Base-by-base conservation (phyloP, 768 basidiomycete genomes). In the Daedalea quercina region DNA sequence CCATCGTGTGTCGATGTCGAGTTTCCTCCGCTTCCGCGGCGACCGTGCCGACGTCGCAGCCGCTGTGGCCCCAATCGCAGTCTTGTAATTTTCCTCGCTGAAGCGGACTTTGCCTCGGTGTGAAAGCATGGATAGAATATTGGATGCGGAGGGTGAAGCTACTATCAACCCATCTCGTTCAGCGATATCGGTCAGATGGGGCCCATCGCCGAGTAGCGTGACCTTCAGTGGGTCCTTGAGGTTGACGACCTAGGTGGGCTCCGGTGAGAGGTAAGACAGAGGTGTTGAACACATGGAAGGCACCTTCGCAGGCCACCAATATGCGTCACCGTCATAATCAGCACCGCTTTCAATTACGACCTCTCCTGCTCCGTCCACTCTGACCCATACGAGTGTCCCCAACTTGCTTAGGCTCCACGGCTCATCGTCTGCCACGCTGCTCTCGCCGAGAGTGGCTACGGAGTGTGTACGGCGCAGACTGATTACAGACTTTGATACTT, bases 271-370 rank as follows among this genome's bases (percentile, higher is more conserved):
- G 34, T n/a, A 17, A 8, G 9, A 35, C 34, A 8, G 37, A 40
- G 45, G 28, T 58, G 53, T 37, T 2, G 6, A 54, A 54, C 50
- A 52, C 54, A 52, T 23, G 40, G 45, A 4, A 67, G 71, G 57
- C 60, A 87, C 87, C 72, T 76, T 75, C 25, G 74, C 84, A 20
- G 87, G 87, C 87, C 87, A 89, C 87, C 87, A 89, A 35, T 80
- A 52, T 11, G 60, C 56, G 34, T 55, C 53, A 15, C 68, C 67
- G 12, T 54, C 65, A 2, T 61, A 63, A 26, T 62, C 63, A 17
- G 51, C 46, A 1, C 44, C 52, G 11, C 37, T 43, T 15, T 34
- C 37, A n/a, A 54, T 52, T 12, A 51, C 42, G 2, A 61, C 53
- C 6, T 50, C 50, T 9, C 65, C 63, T 1, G 45, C 28, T 9